A percentile compares a stretch with the other conserved stretches of the same genome.
Conservation (phyloP, 2,329 filamentous ascomycete genomes). For the Epicoccum sorghinum region DNA sequence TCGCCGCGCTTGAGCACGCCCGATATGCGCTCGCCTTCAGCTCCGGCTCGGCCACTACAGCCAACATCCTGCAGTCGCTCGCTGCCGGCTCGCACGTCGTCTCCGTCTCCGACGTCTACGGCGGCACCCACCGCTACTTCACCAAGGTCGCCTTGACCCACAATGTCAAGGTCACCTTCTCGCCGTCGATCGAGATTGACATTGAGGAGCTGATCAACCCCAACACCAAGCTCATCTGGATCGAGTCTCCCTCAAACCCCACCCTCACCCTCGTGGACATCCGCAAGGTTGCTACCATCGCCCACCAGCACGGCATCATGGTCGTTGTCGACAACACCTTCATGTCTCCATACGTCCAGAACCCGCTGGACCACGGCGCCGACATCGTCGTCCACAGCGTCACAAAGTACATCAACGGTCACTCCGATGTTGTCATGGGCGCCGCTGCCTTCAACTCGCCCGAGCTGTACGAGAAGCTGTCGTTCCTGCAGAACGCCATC, state of each 20-base stretch:
- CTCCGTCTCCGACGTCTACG: slow-evolving; percentile 96
- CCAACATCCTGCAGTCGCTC: slow-evolving; percentile 89
- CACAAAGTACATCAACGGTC: slow-evolving; percentile 99
- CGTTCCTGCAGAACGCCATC: slow-evolving; percentile 96
- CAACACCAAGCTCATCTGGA: slow-evolving; percentile 95
- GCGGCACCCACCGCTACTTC: slow-evolving; percentile 97
- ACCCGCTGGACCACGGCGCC: slow-evolving; percentile 91
- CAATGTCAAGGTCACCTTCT: slow-evolving; percentile 93
- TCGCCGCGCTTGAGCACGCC: slow-evolving; percentile 91
- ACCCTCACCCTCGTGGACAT: slow-evolving; percentile 94
- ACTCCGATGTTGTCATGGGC: slow-evolving; percentile 96
- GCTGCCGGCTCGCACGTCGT: slow-evolving; percentile 92
- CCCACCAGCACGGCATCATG: slow-evolving; percentile 85
- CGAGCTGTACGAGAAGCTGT: slow-evolving; percentile 74
- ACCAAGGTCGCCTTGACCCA: slow-evolving; percentile 96
- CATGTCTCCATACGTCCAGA: slow-evolving; percentile 94
- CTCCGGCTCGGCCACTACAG: slow-evolving; percentile 92
- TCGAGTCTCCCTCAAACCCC: slow-evolving; percentile 93
- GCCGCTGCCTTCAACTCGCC: slow-evolving; percentile 93
- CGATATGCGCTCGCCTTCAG: slow-evolving; percentile 93
- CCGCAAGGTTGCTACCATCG: slow-evolving; percentile 77
- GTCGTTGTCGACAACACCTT: slow-evolving; percentile 99
- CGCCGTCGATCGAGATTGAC: slow-evolving; percentile 87
- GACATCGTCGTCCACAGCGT: slow-evolving; percentile 97
- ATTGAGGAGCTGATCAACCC: slow-evolving; percentile 82